Base-by-base conservation (phyloP, 106 monocot genomes). In the Platanthera guangdongensis region DNA sequence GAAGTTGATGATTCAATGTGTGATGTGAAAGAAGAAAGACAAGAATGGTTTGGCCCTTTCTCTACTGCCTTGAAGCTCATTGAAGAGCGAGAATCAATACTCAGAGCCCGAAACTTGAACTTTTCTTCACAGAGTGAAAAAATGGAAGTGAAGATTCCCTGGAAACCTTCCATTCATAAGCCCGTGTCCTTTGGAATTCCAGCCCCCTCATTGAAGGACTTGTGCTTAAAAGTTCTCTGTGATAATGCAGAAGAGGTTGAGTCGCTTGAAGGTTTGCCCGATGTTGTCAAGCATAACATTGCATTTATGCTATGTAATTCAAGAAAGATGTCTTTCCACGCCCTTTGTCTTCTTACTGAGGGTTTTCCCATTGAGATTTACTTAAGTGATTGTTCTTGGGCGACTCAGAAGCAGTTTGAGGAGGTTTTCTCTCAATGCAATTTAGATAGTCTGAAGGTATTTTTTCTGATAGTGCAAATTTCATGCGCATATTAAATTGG, bases 41-140 rank as follows among this genome's bases (percentile, higher is more conserved):
- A 65, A 32, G 89, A 95, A 32, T 92, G 92, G 95, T 91, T 88
- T 3, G 91, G 91, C 1, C 91, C 91, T 13, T 91, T 88, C 68
- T 80, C 86, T 18, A 84, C 88, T 55, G 91, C 86, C 12, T 64
- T 82, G 81, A 88, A 83, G 75, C 83, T 92, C 57, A 84, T 91
- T 48, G 47, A 70, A 53, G 88, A 91, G 13, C 62, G 86, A 65
- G 80, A 80, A 49, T 46, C 63, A 16, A 75, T 49, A 28, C 57
- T 82, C 62, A 67, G 50, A 4, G 71, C 59, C 10, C 82, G 82
- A 30, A 19, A 54, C 9, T 71, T 59, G 19, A 77, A 74, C 60
- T 63, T 48, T 59, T 74, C 76, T 80, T 78, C 78, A 5, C 19
- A 57, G 22, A 78, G 75, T 14, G 69, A 74, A 50, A n/a, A 21